Base-by-base conservation (phyloP, 768 basidiomycete species). In the Russula foetens region DNA sequence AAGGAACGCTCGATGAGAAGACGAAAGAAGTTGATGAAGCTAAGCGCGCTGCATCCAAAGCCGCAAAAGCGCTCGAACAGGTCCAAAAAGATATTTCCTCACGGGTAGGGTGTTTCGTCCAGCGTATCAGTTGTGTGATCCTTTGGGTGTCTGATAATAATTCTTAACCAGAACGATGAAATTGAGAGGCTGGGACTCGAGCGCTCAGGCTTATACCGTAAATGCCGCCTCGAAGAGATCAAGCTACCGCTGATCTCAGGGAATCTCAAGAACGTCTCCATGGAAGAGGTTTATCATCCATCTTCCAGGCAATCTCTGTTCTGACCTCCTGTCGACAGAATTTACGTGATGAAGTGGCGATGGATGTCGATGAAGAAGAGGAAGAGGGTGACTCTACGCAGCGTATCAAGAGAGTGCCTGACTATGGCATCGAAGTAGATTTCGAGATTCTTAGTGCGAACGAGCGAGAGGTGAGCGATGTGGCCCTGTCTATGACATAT, bases 151-250 rank as follows among this genome's bases (percentile, higher is more conserved):
- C 15, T 23, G 7, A 50, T 45, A 41, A 38, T 53, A 60, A 56
- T 39, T 19, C 12, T 15, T 12, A 8, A 28, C 7, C 62, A 87
- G 86, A 90, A 89, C 66, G 95, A 96, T 70, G 90, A 93, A 68
- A 97, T 97, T 60, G 92, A 93, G 71, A 92, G 90, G 69, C 74
- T 88, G 28, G 86, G 85, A 0, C 78, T 92, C 48, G 95, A 98
- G 68, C 79, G 96, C 24, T 90, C 92, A 24, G 77, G 86, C 0
- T 81, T 90, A 48, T 98, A 98, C 70, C 83, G 95, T 17, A 91
- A 90, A 69, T 98, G 96, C 73, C 83, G 93, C 63, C 78, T 99
- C 46, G 97, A 99, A 63, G 94, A 97, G 67, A 88, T 98, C 66
- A 81, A 81, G 60, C 71, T 99, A 19, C 94, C 96, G 0, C 75